A percentile compares a stretch with the other conserved stretches of the same genome.
phyloP scores from a whole-genome alignment of 768 basidiomycete species.

The Exidia glandulosa region DNA sequence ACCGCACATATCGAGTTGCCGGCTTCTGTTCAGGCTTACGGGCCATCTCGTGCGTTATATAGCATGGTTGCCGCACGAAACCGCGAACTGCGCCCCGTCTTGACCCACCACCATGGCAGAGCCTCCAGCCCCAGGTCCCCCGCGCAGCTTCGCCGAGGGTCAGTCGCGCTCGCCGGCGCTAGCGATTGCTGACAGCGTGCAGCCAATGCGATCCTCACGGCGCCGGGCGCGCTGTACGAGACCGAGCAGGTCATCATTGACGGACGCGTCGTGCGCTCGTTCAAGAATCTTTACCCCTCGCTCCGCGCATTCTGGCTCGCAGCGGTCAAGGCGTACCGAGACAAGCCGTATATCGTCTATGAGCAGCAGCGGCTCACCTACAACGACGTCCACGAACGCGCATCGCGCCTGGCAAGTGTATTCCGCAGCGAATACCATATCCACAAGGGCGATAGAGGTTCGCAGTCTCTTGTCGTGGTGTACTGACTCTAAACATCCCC shows the following conservation, averaged over 20 bases:
- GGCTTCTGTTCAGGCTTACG: too few relatives aligned
- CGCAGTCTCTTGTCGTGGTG: not conserved
- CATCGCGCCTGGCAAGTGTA: conserved; percentile 31
- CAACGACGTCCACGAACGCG: conserved; percentile 32
- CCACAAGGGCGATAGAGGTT: conserved; percentile 35
- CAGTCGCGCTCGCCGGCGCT: too few relatives aligned
- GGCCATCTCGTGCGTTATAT: too few relatives aligned
- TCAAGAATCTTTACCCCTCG: conserved; percentile 47
- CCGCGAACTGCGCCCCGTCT: too few relatives aligned
- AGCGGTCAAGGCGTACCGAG: conserved; percentile 27
- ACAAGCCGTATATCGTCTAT: conserved; percentile 45
- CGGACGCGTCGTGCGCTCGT: conserved; percentile 40
- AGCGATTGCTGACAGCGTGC: not conserved
- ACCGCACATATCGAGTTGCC: too few relatives aligned
- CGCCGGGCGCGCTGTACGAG: conserved; percentile 37
- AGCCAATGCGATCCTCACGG: conserved; percentile 31
- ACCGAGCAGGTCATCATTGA: conserved; percentile 36
- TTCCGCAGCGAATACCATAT: conserved; percentile 37
- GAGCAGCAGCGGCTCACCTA: conserved; percentile 41
- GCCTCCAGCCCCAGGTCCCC: too few relatives aligned
- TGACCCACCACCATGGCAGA: too few relatives aligned
- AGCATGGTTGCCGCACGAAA: too few relatives aligned
- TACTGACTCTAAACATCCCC: conserved; percentile 12
- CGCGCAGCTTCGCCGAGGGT: too few relatives aligned
- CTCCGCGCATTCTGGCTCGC: conserved; percentile 45